Evolutionary conservation across 495 filamentous ascomycete genomes (phyloP).

Genomic region (Aspergillus sclerotiicarbonarius): DNA sequence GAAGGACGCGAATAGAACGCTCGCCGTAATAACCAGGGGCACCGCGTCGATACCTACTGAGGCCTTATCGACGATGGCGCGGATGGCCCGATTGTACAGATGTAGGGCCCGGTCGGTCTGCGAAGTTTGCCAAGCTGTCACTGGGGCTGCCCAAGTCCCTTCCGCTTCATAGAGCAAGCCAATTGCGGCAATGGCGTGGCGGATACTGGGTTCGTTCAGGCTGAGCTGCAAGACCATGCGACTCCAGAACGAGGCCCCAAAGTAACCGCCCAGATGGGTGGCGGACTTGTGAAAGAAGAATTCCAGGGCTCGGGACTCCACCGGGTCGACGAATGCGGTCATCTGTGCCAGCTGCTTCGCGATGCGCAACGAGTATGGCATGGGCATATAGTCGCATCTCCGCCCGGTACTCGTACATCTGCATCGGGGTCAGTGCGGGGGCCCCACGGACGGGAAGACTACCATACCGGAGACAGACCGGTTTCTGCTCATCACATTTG

Average conservation of each 20-base stretch:
- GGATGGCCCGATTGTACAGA: slow-evolving; percentile 19
- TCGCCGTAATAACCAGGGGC: slow-evolving; percentile 14
- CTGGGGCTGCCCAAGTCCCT: background rate
- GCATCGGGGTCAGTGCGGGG: background rate
- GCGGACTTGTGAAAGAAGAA: slow-evolving; percentile 29
- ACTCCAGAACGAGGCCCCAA: slow-evolving; percentile 58
- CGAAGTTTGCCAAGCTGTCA: background rate
- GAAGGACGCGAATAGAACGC: slow-evolving; percentile 22
- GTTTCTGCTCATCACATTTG: slow-evolving; percentile 35
- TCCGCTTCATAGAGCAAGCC: slow-evolving; percentile 56
- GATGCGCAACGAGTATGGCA: background rate
- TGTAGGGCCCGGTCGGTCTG: slow-evolving; percentile 3
- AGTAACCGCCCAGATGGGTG: slow-evolving; percentile 59
- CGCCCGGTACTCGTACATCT: slow-evolving; percentile 38
- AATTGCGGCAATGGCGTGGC: slow-evolving; percentile 61
- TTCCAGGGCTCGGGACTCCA: slow-evolving; percentile 17
- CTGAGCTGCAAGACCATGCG: slow-evolving; percentile 53
- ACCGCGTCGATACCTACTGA: slow-evolving; percentile 2
- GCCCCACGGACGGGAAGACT: background rate
- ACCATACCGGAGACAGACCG: slow-evolving; percentile 20
- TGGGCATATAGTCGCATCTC: slow-evolving; percentile 30
- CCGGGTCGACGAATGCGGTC: slow-evolving; percentile 6
- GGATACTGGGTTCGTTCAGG: slow-evolving; percentile 57
- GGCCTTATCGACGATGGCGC: slow-evolving; percentile 16
- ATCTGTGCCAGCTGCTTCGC: slow-evolving; percentile 7